A percentile compares a stretch with the other conserved stretches of the same genome.
Evolutionary conservation across 352 stramenopile genomes (phyloP).

Genomic region (Pythium scleroteichum): DNA sequence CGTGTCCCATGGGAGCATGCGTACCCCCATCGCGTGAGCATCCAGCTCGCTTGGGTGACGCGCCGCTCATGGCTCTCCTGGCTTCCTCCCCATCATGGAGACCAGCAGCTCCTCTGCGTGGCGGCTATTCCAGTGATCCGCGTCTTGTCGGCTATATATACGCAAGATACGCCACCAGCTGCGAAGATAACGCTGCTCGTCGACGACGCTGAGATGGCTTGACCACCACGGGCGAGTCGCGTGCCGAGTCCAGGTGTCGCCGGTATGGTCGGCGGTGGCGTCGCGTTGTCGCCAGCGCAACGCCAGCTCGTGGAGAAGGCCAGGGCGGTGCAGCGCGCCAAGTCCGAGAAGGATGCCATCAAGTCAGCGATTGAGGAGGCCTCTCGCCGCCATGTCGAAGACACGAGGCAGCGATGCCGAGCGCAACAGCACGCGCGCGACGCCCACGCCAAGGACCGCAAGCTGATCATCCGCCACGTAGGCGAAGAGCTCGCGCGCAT

Average conservation of each 20-base stretch:
- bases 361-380: slow-evolving; percentile 35
- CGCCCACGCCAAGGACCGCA: slow-evolving; percentile 28
- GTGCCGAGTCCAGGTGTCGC: too few species aligned
- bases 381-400: slow-evolving; percentile 30
- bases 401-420: slow-evolving; percentile 37
- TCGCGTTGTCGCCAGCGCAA: slow-evolving; percentile 55
- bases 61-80: too few species aligned
- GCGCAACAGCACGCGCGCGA: slow-evolving; percentile 17
- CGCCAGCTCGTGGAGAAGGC: slow-evolving; percentile 55
- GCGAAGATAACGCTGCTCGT: too few species aligned
- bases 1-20: slow-evolving; percentile 19
- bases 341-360: slow-evolving; percentile 42
- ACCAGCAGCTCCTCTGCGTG: too few species aligned
- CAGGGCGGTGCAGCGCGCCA: slow-evolving; percentile 40
- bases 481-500: slow-evolving; percentile 58
- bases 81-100: too few species aligned
- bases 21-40: background rate
- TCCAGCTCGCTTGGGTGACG: too few species aligned
- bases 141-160: slow-evolving; percentile 14
- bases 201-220: background rate
- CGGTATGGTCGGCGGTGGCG: slow-evolving; percentile 11
- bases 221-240: background rate
- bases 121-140: background rate
- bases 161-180: too few species aligned
- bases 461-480: slow-evolving; percentile 63